Percentiles rank a stretch among this genome's conserved stretches.
Conservation (phyloP, 2,329 filamentous ascomycete genomes). For the Cytospora piceicola region DNA sequence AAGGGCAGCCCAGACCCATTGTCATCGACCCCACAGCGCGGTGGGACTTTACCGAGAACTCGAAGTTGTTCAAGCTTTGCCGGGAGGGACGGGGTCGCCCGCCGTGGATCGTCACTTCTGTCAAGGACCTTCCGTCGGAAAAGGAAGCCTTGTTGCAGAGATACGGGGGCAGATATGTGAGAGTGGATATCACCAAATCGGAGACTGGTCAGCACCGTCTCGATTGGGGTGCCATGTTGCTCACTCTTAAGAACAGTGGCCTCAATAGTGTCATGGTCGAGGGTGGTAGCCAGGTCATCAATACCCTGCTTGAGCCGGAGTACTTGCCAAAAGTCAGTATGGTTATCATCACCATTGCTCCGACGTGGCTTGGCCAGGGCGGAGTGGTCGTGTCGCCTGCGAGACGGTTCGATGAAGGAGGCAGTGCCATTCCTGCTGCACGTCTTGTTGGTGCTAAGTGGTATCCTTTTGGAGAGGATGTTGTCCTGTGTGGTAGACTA, state of each 20-base stretch:
- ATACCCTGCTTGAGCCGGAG: conserved; percentile 57
- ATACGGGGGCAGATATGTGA: neutral
- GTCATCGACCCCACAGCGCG: conserved; percentile 77
- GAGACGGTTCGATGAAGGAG: conserved; percentile 67
- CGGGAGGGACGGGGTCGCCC: conserved; percentile 68
- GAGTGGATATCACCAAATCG: neutral
- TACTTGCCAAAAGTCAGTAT: neutral
- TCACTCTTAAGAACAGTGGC: conserved; percentile 43
- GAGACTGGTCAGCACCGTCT: neutral
- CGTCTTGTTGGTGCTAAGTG: conserved; percentile 59
- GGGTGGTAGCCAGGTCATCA: conserved; percentile 67
- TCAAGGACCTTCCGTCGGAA: conserved; percentile 49
- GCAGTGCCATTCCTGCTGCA: conserved; percentile 53
- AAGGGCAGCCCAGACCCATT: conserved; percentile 74
- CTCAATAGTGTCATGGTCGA: conserved; percentile 71
- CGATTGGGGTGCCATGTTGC: conserved; percentile 21
- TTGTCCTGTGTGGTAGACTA: conserved; percentile 59
- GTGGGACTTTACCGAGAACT: conserved; percentile 65
- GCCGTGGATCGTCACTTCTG: conserved; percentile 70
- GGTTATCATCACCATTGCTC: neutral
- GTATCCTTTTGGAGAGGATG: conserved; percentile 64
- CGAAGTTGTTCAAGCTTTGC: conserved; percentile 69
- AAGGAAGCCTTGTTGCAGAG: conserved; percentile 45
- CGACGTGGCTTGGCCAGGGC: neutral
- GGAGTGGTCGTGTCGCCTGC: conserved; percentile 45